Evolutionary conservation across 768 basidiomycete species (phyloP).

Genomic region (Hypsizygus marmoreus): DNA sequence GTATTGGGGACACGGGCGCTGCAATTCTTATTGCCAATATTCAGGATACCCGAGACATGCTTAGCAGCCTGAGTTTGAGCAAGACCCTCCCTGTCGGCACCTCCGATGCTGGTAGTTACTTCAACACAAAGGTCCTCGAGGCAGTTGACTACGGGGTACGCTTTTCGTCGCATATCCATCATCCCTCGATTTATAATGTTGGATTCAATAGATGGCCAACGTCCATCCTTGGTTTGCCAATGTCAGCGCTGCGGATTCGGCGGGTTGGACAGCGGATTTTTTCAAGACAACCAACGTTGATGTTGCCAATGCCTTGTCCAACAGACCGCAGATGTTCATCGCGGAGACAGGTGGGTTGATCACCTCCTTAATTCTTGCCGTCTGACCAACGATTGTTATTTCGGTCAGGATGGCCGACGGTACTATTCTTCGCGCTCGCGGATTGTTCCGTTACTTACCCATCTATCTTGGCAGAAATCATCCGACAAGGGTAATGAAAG

Average conservation of each 20-base stretch:
- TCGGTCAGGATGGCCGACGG: constrained; percentile 59
- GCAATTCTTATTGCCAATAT: constrained; percentile 67
- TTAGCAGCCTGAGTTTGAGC: constrained; percentile 53
- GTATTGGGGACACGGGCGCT: constrained; percentile 64
- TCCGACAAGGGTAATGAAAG: constrained; percentile 56
- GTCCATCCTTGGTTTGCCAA: constrained; percentile 96
- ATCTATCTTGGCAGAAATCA: constrained; percentile 48
- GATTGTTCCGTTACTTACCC: constrained; percentile 3
- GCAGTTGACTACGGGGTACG: constrained; percentile 71
- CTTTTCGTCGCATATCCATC: not conserved
- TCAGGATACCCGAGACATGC: constrained; percentile 59
- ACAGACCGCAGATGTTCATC: constrained; percentile 82
- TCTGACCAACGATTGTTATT: too few relatives aligned
- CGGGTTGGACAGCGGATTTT: constrained; percentile 81
- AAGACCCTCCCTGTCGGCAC: constrained; percentile 72
- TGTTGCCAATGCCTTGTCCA: constrained; percentile 57
- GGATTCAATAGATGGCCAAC: constrained; percentile 69
- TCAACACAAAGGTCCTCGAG: constrained; percentile 68
- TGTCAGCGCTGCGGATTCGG: constrained; percentile 62
- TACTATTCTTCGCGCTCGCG: constrained; percentile 26
- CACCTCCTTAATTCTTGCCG: too few relatives aligned
- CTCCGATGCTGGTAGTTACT: constrained; percentile 84
- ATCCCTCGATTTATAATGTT: not conserved
- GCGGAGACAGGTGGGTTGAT: constrained; percentile 77
- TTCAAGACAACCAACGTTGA: constrained; percentile 69